Evolutionary conservation across 2,329 filamentous ascomycete species (phyloP).

Genomic region (Cryphonectria nitschkei): DNA sequence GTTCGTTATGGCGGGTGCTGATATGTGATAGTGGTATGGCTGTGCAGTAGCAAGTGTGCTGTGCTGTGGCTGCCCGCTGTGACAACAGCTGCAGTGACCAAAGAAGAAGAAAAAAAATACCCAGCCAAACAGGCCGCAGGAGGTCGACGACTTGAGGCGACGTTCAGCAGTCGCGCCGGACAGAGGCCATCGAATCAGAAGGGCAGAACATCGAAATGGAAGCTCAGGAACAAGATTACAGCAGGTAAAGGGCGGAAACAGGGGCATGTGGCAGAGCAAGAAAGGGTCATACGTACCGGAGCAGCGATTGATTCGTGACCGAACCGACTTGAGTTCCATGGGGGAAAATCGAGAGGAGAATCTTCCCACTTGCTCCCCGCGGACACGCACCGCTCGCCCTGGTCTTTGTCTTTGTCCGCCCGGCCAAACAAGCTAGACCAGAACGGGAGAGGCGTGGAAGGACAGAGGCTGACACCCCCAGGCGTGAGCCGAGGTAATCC

Average conservation of each 20-base stretch:
- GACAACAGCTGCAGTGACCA: neutral
- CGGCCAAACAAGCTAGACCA: neutral
- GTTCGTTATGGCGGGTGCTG: neutral
- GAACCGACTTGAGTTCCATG: conserved; percentile 22
- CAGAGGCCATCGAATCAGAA: conserved; percentile 14
- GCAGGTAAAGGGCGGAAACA: conserved; percentile 19
- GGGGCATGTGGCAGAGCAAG: conserved; percentile 23
- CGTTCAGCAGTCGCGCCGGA: conserved; percentile 24
- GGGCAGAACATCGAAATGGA: conserved; percentile 16
- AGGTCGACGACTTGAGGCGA: conserved; percentile 14
- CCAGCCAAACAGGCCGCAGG: neutral
- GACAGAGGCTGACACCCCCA: neutral
- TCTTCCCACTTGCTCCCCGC: conserved; percentile 14
- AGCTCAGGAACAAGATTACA: conserved; percentile 23
- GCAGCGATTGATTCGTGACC: conserved; percentile 27
- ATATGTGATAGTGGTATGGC: neutral
- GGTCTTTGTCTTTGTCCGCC: conserved; percentile 15
- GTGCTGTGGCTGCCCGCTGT: neutral
- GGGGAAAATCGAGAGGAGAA: conserved; percentile 19
- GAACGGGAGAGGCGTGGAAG: conserved; percentile 1
- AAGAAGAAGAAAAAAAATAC: neutral
- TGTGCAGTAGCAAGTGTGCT: neutral
- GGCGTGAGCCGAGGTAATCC: neutral
- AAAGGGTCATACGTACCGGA: conserved; percentile 29
- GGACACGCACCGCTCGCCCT: conserved; percentile 8